Base-by-base conservation (phyloP, 2,329 filamentous ascomycete genomes). In the Neodidymelliopsis sp. region DNA sequence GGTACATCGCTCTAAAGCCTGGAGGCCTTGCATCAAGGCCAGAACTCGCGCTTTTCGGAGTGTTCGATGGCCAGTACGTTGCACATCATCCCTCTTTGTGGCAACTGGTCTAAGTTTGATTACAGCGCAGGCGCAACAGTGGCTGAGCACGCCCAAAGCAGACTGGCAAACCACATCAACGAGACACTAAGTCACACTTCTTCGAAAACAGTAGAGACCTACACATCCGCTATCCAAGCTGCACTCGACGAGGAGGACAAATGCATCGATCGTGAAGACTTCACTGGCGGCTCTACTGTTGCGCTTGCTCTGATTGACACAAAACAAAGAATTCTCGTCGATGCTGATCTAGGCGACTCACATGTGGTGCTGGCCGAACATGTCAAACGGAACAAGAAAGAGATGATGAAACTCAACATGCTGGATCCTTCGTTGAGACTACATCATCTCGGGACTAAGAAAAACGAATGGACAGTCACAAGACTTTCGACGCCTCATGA, bases 61-160 rank as follows among this genome's bases (percentile, higher is more conserved):
- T 65, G 1, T 61, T 59, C 27, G 62, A 65, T 40, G 62, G 62
- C 24, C 62, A 65, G 62, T 65, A 59, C 24, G 60, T 46, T 4
- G n/a, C 11, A 11, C 12, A 4, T 6, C 27, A 10, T 11, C 6
- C 4, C 9, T 4, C 4, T n/a, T 10, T 11, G 6, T 5, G 7
- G 6, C 27, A n/a, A 6, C 28, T 9, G n/a, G 2, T 27, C 39
- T 58, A 31, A 62, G 29, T 4, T 4, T 16, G 12, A 16, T 23
- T 11, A 19, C 38, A 65, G 62, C 45, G 62, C 60, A 15, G 56
- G 57, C 5, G 53, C 59, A 48, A 54, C 50, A 9, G 60, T 62
- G 10, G 20, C 48, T 4, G 49, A 59, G 18, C 49, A 65, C 25
- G 37, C 57, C 22, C 48, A 52, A 8, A 24, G 53, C 19, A 56